These are phyloP conservation scores for Nyctanthes arbortristis DNA, from an alignment of 257 asterid species.

Conservation along the genomic window DNA sequence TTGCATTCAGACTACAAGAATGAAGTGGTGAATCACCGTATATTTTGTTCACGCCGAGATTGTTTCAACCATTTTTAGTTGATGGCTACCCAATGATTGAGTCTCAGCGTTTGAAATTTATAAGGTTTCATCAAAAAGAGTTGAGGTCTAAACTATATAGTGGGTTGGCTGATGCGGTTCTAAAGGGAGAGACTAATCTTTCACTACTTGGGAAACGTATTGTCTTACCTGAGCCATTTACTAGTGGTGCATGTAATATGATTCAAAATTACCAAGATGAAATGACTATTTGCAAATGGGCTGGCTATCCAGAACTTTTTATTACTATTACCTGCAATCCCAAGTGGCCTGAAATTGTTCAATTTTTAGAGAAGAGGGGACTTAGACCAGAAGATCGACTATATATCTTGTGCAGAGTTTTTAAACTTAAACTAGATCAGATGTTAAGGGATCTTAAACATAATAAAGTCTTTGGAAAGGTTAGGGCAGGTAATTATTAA, in stretches of 20 bases:
- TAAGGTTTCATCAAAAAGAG: too few species aligned
- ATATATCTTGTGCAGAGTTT: too few species aligned
- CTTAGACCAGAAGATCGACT: too few species aligned
- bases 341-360: neutral
- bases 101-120: neutral
- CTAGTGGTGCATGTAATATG: neutral
- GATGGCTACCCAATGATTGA: neutral
- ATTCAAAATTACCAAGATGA: slow-evolving; percentile 7
- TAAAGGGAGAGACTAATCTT: neutral
- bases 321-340: slow-evolving; percentile 1
- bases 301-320: slow-evolving; percentile 1
- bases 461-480: too few species aligned
- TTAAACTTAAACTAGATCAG: too few species aligned
- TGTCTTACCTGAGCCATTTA: too few species aligned
- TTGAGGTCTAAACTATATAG: neutral
- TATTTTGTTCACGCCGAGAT: neutral
- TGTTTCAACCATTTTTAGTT: neutral
- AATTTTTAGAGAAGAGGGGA: neutral
- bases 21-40: neutral
- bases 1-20: neutral
- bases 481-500: too few species aligned
- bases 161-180: neutral
- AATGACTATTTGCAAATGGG: neutral
- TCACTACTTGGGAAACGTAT: neutral
- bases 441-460: too few species aligned